A percentile compares a stretch with the other conserved stretches of the same genome.
These are phyloP conservation scores for Fennellomyces sp. DNA, from an alignment of 371 early-diverging fungal species.

Conservation along the genomic window DNA sequence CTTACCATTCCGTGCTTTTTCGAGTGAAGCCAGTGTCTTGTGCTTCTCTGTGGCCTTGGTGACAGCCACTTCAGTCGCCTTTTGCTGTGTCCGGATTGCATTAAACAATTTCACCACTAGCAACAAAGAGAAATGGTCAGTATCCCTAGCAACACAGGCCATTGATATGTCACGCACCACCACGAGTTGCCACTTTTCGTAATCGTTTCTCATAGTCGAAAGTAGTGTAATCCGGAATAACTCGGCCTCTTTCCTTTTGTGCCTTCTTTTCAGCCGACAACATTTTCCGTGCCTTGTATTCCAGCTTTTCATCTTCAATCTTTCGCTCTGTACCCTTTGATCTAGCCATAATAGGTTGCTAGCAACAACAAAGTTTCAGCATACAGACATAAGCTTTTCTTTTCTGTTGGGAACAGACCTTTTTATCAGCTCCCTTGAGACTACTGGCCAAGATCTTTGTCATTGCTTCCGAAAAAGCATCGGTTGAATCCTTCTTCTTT, in stretches of 20 bases:
- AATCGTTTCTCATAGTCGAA: constrained; percentile 81
- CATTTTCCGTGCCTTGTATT: constrained; percentile 73
- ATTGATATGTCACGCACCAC: no score
- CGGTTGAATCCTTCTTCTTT: constrained; percentile 46
- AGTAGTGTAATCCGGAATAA: constrained; percentile 66
- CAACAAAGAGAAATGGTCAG: constrained; percentile 4
- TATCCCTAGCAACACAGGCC: no score
- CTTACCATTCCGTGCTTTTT: constrained; percentile 56
- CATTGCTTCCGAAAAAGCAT: constrained; percentile 67
- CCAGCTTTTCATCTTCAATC: constrained; percentile 79
- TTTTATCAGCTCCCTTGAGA: constrained; percentile 52
- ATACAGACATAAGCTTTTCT: background rate
- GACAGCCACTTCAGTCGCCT: constrained; percentile 64
- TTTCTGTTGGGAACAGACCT: constrained; percentile 19
- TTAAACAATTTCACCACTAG: constrained; percentile 84
- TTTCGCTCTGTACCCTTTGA: constrained; percentile 72
- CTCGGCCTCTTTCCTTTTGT: constrained; percentile 60
- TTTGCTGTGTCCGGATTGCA: constrained; percentile 80
- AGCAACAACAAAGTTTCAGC: background rate
- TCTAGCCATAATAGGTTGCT: constrained; percentile 74
- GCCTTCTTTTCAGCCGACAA: constrained; percentile 69
- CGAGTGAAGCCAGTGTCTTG: constrained; percentile 50
- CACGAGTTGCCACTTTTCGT: constrained; percentile 82
- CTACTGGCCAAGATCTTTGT: constrained; percentile 67
- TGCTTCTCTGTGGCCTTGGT: constrained; percentile 41